phyloP scores from a whole-genome alignment of 164 flowering plant genomes.

The Magnolia officinalis region DNA sequence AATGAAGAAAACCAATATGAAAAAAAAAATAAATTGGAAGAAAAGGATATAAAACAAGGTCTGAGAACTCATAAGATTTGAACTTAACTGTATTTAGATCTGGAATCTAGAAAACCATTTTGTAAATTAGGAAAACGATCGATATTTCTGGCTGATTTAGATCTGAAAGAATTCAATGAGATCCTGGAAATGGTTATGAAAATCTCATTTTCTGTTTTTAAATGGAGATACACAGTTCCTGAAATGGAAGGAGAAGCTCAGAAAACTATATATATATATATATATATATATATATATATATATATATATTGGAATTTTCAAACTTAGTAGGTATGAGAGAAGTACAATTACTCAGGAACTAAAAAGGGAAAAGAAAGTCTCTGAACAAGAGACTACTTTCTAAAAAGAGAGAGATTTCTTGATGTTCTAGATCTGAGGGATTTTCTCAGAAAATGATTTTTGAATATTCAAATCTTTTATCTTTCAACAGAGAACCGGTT shows the following conservation, averaged over 20 bases:
- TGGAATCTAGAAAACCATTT: not conserved
- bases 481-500: too few relatives aligned
- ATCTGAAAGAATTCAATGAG: not conserved
- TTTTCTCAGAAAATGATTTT: too few relatives aligned
- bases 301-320: too few relatives aligned
- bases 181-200: not conserved
- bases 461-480: too few relatives aligned
- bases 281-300: too few relatives aligned
- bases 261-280: not conserved
- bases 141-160: not conserved
- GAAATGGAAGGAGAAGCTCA: not conserved
- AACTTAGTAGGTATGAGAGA: too few relatives aligned
- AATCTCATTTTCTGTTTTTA: not conserved
- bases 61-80: not conserved
- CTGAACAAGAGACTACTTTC: too few relatives aligned
- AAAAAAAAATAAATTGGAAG: not conserved
- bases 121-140: not conserved
- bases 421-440: too few relatives aligned
- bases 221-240: not conserved
- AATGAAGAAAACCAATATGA: constrained; percentile 4
- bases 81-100: too few relatives aligned
- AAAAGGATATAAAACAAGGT: not conserved
- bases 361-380: too few relatives aligned
- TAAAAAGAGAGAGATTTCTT: too few relatives aligned
- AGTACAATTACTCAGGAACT: too few relatives aligned